Evolutionary conservation across 495 filamentous ascomycete genomes (phyloP), one percentile per base, ranked within the genome.

Genomic region (Neurospora terricola): DNA sequence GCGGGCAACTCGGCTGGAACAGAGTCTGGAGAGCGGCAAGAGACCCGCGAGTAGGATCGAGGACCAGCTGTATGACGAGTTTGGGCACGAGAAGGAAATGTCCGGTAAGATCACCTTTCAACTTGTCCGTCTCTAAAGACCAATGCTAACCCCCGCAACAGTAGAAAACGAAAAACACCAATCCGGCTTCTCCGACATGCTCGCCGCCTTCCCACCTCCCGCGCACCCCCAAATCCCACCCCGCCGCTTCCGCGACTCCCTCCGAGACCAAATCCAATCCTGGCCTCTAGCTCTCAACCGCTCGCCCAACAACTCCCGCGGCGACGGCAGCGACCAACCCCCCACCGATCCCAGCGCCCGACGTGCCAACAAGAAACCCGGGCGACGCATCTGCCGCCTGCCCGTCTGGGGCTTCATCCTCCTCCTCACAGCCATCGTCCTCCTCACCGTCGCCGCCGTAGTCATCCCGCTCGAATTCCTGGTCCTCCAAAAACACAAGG

Each of bases 181-280:
- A 87, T 94, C 76, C 18, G 84, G 85, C 6, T 85, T 99, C 59
- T 94, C 93, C 18, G 94, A 97, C 77, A 97, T 98, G 79, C 86
- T 99, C 7, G 91, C 92, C 14, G 92, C 94, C 16, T 99, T 99
- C 73, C 96, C 96, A 9, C 91, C 94, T 12, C 94, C 96, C 6
- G 89, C 88, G 5, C 84, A 89, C 1, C 71, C 78, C 16, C 70
- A 86, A 59, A 85, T 85, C 9, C 90, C 86, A 7, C 89, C 88
- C 23, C 86, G 77, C 71, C 81, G 81, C 69, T 73, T 82, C 69
- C 83, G 83, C 39, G 79, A 83, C 27, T 84, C 82, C 70, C 75
- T 81, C 16, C 79, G 79, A 39, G 78, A 80, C 36, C 76, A 79
- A 39, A 73, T 77, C 48, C 75, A 77, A 42, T 80, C 82, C 43